phyloP scores from a whole-genome alignment of 176 grass and related monocot genomes.

The Oryza meyeriana region DNA sequence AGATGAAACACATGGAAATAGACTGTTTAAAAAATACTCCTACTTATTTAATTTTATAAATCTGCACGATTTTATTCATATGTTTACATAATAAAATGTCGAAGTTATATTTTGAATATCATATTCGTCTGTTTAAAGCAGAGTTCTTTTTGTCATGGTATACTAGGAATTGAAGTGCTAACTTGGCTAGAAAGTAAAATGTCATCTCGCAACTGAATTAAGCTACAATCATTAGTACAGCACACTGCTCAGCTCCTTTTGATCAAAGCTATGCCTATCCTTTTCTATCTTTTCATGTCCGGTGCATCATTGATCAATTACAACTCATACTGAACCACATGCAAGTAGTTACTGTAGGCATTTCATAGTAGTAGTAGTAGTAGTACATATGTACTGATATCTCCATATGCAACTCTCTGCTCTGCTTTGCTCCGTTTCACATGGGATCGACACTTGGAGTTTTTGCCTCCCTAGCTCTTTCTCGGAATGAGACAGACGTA shows the following conservation, averaged over 20 bases:
- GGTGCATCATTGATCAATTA: slow-evolving; percentile 13
- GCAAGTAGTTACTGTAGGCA: not conserved
- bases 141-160: too few species aligned
- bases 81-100: too few species aligned
- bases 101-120: too few species aligned
- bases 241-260: not conserved
- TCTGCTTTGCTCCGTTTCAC: slow-evolving; percentile 11
- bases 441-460: slow-evolving; percentile 22
- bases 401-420: not conserved
- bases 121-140: too few species aligned
- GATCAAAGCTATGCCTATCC: not conserved
- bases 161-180: too few species aligned
- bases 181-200: not conserved
- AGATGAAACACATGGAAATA: too few species aligned
- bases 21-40: too few species aligned
- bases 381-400: not conserved
- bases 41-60: too few species aligned
- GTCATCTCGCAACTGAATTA: not conserved
- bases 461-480: slow-evolving; percentile 7
- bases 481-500: slow-evolving; percentile 27
- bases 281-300: not conserved
- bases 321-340: not conserved
- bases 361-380: not conserved
- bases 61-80: too few species aligned
- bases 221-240: not conserved